Evolutionary conservation across 1,139 yeast species (phyloP).

Genomic region (Debaryomycetaceae sp.): DNA sequence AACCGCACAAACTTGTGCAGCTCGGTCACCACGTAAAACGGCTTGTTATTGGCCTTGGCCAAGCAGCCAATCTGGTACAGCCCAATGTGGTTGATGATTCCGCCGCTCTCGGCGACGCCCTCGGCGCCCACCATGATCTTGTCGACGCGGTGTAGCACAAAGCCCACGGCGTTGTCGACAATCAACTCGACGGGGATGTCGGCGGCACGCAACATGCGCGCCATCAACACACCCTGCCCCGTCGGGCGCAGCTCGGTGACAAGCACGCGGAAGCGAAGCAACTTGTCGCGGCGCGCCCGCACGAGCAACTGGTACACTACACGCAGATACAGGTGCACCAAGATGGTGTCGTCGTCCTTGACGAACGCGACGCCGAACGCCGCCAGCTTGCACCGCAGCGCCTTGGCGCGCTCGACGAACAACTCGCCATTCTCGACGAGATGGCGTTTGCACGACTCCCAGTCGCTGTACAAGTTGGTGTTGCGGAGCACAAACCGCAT

Average conservation of each 20-base stretch:
- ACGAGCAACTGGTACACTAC: slow-evolving; percentile 76
- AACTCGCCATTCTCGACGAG: slow-evolving; percentile 90
- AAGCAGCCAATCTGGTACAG: slow-evolving; percentile 92
- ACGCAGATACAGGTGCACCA: slow-evolving; percentile 91
- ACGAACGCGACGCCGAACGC: slow-evolving; percentile 84
- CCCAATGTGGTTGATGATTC: slow-evolving; percentile 93
- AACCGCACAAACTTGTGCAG: slow-evolving; percentile 94
- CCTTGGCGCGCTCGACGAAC: slow-evolving; percentile 89
- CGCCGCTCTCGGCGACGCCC: slow-evolving; percentile 98
- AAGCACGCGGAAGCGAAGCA: slow-evolving; percentile 81
- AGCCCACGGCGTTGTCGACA: slow-evolving; percentile 93
- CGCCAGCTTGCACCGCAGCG: slow-evolving; percentile 83
- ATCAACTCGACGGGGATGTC: slow-evolving; percentile 90
- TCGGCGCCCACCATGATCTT: slow-evolving; percentile 97
- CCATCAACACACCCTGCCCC: slow-evolving; percentile 75
- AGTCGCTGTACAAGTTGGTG: slow-evolving; percentile 83
- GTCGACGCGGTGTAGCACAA: slow-evolving; percentile 85
- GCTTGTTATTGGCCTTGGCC: slow-evolving; percentile 87
- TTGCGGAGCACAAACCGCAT: slow-evolving; percentile 89
- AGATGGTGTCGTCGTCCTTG: slow-evolving; percentile 84
- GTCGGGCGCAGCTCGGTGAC: slow-evolving; percentile 93
- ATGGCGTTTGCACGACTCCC: slow-evolving; percentile 91
- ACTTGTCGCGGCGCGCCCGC: slow-evolving; percentile 65
- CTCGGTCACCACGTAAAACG: slow-evolving; percentile 92
- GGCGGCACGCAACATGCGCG: slow-evolving; percentile 58